Evolutionary conservation across 2,329 filamentous ascomycete species (phyloP).

Genomic region (Cladobotryum mycophilum): DNA sequence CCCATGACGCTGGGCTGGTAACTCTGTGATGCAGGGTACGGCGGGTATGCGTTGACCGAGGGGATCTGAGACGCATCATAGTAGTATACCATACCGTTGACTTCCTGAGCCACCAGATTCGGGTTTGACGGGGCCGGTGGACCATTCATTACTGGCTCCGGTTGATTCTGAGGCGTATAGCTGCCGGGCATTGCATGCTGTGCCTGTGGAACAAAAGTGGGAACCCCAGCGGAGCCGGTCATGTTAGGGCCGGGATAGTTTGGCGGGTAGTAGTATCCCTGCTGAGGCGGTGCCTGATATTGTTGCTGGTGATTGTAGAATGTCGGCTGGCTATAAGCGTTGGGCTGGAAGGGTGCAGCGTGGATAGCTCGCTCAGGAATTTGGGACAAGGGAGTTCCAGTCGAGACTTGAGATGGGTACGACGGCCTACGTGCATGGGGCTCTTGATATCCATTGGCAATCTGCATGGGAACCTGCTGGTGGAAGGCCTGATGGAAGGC

Average conservation of each 20-base stretch:
- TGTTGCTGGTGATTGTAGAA: constrained; percentile 49
- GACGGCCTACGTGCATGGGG: constrained; percentile 62
- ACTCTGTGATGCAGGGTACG: constrained; percentile 42
- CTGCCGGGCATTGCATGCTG: constrained; percentile 40
- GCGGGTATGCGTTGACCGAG: constrained; percentile 42
- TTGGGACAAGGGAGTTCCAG: constrained; percentile 77
- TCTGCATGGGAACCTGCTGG: constrained; percentile 80
- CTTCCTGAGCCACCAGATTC: constrained; percentile 70
- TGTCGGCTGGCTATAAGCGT: constrained; percentile 52
- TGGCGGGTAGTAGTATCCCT: constrained; percentile 64
- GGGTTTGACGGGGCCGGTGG: constrained; percentile 24
- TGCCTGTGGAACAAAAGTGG: constrained; percentile 51
- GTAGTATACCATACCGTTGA: constrained; percentile 95
- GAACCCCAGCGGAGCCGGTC: constrained; percentile 45
- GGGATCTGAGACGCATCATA: constrained; percentile 73
- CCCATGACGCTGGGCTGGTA: constrained; percentile 56
- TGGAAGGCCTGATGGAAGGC: constrained; percentile 91
- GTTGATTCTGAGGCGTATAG: constrained; percentile 38
- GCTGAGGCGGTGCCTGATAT: constrained; percentile 36
- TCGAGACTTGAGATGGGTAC: constrained; percentile 63
- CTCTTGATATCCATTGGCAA: constrained; percentile 53
- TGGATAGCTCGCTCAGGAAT: constrained; percentile 91
- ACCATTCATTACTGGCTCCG: constrained; percentile 30
- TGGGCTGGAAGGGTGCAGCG: constrained; percentile 81
- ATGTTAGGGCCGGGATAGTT: constrained; percentile 42